Evolutionary conservation across 495 filamentous ascomycete genomes (phyloP).

Genomic region (Alectoria sarmentosa): DNA sequence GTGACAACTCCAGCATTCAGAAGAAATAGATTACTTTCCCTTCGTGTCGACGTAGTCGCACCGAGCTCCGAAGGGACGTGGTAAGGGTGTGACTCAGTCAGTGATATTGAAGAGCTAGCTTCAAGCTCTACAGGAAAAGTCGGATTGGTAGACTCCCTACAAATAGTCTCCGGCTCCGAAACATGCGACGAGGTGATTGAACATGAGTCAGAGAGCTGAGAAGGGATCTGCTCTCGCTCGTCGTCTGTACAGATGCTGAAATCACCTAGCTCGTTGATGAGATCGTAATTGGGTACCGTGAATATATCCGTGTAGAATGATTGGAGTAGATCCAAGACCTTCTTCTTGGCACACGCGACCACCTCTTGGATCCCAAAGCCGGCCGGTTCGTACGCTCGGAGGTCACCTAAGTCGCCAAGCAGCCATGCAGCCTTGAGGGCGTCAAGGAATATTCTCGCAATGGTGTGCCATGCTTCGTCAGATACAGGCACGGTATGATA

Average conservation of each 20-base stretch:
- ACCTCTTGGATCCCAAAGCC: background rate
- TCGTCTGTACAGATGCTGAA: background rate
- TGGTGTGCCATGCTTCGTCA: background rate
- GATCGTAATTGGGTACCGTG: background rate
- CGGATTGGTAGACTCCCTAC: background rate
- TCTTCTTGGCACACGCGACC: background rate
- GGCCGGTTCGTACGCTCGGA: background rate
- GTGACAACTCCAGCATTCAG: background rate
- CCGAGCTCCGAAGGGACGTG: background rate
- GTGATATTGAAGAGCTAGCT: background rate
- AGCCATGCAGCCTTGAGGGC: conserved; percentile 1
- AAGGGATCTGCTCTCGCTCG: background rate
- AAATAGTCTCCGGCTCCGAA: background rate
- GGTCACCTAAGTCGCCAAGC: background rate
- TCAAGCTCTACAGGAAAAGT: background rate
- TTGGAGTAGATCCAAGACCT: background rate
- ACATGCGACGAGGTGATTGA: background rate
- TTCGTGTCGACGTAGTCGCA: background rate
- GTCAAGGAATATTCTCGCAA: background rate
- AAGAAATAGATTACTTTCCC: background rate
- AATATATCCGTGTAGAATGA: background rate
- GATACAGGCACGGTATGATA: background rate
- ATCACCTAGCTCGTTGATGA: background rate
- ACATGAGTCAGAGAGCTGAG: background rate
- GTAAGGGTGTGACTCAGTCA: background rate